Conservation (phyloP, 768 basidiomycete species). For the Serendipita sp. region DNA sequence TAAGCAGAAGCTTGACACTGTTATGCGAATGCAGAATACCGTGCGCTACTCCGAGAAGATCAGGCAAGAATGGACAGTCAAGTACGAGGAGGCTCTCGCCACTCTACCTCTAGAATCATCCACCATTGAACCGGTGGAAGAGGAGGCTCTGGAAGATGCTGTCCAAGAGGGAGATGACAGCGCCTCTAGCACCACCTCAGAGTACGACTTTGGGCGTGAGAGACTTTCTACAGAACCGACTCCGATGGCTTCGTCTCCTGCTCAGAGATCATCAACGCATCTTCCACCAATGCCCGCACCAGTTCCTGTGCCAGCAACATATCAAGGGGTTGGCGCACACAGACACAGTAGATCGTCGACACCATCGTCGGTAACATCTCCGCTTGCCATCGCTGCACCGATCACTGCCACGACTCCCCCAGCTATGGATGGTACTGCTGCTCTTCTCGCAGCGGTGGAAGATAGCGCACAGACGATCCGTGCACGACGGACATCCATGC, state of each 20-base stretch:
- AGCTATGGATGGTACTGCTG: not conserved
- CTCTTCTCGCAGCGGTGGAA: conserved; percentile 28
- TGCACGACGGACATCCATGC: conserved; percentile 49
- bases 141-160: conserved; percentile 12
- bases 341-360: conserved; percentile 46
- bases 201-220: conserved; percentile 39
- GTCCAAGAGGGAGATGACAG: conserved; percentile 20
- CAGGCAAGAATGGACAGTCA: conserved; percentile 91
- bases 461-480: conserved; percentile 30
- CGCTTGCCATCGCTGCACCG: conserved; percentile 68
- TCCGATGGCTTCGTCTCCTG: conserved; percentile 38
- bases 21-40: conserved; percentile 91
- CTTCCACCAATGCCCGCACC: conserved; percentile 11
- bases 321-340: conserved; percentile 28
- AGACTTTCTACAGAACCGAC: conserved; percentile 42
- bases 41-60: conserved; percentile 95
- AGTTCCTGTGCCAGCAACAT: not conserved
- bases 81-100: conserved; percentile 52
- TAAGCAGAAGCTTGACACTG: conserved; percentile 85
- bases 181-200: conserved; percentile 49
- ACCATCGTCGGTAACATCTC: conserved; percentile 76
- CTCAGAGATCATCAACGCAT: conserved; percentile 20
- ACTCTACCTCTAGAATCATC: conserved; percentile 20
- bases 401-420: conserved; percentile 52
- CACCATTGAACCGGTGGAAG: conserved; percentile 12